A percentile compares a stretch with the other conserved stretches of the same genome.
These are phyloP conservation scores for Aegilops tauschii DNA, from an alignment of 176 grass and related monocot genomes.

Conservation along the genomic window DNA sequence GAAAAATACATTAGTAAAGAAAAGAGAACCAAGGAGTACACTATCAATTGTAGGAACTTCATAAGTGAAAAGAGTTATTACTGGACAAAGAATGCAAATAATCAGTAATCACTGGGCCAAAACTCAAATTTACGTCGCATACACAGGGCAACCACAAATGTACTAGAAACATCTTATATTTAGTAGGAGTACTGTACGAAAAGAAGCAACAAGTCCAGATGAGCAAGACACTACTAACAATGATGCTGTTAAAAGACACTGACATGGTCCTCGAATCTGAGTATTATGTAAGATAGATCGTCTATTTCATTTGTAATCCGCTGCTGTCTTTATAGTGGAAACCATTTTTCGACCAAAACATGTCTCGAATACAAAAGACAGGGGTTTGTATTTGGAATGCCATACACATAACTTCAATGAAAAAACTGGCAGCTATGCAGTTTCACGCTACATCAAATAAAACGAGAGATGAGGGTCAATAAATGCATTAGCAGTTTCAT, in stretches of 20 bases:
- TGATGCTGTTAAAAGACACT: neutral
- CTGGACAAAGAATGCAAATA: neutral
- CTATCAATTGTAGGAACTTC: neutral
- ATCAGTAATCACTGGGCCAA: neutral
- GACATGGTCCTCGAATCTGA: neutral
- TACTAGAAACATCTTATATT: neutral
- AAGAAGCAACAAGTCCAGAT: neutral
- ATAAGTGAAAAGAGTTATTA: slow-evolving; percentile 3
- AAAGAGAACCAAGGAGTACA: neutral
- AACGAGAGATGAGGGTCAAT: neutral
- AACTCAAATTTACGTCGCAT: neutral
- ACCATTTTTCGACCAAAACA: slow-evolving; percentile 6
- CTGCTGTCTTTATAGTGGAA: neutral
- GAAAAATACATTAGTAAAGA: neutral
- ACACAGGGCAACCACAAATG: neutral
- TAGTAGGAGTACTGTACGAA: neutral
- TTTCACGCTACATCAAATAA: neutral
- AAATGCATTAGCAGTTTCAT: neutral
- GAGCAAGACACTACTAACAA: neutral
- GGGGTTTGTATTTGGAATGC: neutral
- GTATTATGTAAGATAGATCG: neutral
- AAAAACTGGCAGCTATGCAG: neutral
- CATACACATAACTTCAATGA: neutral
- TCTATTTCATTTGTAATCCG: neutral
- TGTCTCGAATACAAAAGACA: neutral